Percentiles rank a stretch among this genome's conserved stretches.
Conservation (phyloP, 2,329 filamentous ascomycete species). For the Zalaria sp. region DNA sequence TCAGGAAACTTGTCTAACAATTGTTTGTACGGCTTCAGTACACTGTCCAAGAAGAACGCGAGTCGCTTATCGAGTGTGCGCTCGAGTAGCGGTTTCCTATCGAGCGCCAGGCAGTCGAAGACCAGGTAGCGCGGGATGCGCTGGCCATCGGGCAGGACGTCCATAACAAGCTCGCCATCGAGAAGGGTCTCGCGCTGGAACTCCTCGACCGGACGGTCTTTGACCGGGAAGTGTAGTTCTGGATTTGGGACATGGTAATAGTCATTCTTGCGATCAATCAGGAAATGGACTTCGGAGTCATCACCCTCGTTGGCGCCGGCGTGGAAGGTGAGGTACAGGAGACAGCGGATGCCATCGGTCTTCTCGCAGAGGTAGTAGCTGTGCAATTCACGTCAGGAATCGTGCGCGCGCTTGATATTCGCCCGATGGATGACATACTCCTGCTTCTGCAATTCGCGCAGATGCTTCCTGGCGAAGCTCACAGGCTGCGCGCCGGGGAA, state of each 20-base stretch:
- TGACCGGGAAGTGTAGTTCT: constrained; percentile 67
- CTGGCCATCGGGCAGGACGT: constrained; percentile 54
- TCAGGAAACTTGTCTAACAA: constrained; percentile 42
- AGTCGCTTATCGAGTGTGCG: constrained; percentile 78
- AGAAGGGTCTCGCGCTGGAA: constrained; percentile 75
- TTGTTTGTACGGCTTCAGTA: constrained; percentile 55
- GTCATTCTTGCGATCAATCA: constrained; percentile 96
- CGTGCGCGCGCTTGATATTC: neutral
- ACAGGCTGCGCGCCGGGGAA: constrained; percentile 94
- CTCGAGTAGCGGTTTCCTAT: constrained; percentile 60
- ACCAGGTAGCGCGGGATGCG: constrained; percentile 71
- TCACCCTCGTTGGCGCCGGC: constrained; percentile 19
- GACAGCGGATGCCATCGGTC: constrained; percentile 86
- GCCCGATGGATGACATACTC: constrained; percentile 40
- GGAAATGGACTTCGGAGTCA: constrained; percentile 57
- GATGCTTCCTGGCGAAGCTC: constrained; percentile 70
- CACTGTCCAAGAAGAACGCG: constrained; percentile 66
- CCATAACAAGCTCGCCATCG: constrained; percentile 86
- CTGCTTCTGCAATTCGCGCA: constrained; percentile 64
- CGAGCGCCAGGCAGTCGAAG: constrained; percentile 81
- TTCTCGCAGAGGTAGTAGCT: constrained; percentile 98
- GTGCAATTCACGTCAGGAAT: constrained; percentile 3
- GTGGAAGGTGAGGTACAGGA: constrained; percentile 72
- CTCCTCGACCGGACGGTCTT: constrained; percentile 39
- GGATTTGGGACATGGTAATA: constrained; percentile 69